These are phyloP conservation scores for Gracilaria vermiculophylla DNA, from an alignment of 23 red algal species.

Conservation along the genomic window DNA sequence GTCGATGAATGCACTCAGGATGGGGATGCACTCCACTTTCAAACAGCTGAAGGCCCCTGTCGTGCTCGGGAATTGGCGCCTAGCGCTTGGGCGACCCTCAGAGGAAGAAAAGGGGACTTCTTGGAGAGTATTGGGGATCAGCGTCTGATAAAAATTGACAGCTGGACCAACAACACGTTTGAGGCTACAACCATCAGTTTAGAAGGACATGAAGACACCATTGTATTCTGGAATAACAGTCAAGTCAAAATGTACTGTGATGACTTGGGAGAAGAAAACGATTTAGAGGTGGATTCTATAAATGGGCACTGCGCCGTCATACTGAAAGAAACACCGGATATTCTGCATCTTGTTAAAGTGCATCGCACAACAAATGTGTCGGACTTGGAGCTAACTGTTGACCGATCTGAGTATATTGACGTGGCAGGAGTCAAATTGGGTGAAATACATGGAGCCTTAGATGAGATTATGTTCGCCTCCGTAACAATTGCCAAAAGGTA, in stretches of 20 bases:
- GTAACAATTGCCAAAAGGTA: slow-evolving; percentile 3
- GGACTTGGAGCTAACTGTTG: background rate
- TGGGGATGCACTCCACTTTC: background rate
- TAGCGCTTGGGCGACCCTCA: background rate
- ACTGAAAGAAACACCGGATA: background rate
- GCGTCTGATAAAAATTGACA: background rate
- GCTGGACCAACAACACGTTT: background rate
- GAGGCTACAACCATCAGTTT: background rate
- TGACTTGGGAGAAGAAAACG: slow-evolving; percentile 2
- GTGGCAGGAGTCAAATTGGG: background rate
- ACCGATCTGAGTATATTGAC: background rate
- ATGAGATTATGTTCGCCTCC: background rate
- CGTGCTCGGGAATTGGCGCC: background rate
- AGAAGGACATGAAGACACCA: background rate
- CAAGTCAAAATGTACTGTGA: background rate
- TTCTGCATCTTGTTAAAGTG: background rate
- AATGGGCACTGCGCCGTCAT: background rate
- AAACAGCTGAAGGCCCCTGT: background rate
- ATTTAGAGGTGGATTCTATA: background rate
- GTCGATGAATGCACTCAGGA: background rate
- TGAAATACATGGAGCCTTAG: background rate
- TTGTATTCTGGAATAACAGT: background rate
- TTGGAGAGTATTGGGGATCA: background rate
- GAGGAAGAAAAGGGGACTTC: background rate
- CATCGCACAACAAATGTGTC: background rate